Evolutionary conservation across 2,329 filamentous ascomycete species (phyloP).

Genomic region (Hymenoscyphus fraxineus): DNA sequence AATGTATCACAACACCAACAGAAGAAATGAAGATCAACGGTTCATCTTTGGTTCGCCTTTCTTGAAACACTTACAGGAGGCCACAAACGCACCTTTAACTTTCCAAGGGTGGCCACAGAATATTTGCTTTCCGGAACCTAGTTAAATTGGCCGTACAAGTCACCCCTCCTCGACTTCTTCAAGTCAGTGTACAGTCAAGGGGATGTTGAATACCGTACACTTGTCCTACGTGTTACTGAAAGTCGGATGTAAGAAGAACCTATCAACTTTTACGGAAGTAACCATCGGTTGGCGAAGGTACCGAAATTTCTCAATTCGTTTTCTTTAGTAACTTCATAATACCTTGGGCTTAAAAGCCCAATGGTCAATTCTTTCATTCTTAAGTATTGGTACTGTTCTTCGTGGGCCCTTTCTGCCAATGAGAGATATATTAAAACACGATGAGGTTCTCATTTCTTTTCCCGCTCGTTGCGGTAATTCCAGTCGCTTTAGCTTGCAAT

Average conservation of each 20-base stretch:
- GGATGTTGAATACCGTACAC: background rate
- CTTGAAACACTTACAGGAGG: background rate
- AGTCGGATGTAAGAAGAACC: background rate
- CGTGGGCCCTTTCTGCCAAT: background rate
- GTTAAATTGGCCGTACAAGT: background rate
- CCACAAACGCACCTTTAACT: background rate
- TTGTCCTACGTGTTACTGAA: background rate
- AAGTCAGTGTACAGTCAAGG: background rate
- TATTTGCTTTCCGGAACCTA: background rate
- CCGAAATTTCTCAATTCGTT: background rate
- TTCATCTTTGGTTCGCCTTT: background rate
- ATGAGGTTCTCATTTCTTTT: slow-evolving; percentile 16
- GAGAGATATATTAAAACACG: background rate
- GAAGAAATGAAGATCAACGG: background rate
- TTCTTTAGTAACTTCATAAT: background rate
- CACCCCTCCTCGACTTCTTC: background rate
- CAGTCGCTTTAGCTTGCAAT: slow-evolving; percentile 37
- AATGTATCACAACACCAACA: background rate
- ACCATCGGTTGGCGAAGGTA: background rate
- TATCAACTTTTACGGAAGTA: background rate
- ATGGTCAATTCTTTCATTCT: background rate
- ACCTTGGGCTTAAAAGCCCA: background rate
- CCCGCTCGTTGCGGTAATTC: slow-evolving; percentile 20
- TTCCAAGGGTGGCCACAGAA: background rate
- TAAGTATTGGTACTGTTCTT: background rate